Evolutionary conservation across 208 protist genomes (phyloP).

Genomic region (Leishmania gerbilli): DNA sequence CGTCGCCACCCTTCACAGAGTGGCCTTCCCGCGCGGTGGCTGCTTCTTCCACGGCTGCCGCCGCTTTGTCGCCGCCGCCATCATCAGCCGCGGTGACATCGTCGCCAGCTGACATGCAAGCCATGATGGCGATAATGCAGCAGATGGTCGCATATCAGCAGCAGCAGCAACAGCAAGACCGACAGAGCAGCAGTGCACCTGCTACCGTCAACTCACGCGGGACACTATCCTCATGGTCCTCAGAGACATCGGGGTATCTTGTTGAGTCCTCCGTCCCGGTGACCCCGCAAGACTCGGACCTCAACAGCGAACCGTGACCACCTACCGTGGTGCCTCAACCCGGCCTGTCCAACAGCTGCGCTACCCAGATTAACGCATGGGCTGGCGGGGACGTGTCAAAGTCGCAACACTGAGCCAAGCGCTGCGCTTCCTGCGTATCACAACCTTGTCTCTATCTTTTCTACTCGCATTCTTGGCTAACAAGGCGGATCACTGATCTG

Average conservation of each 20-base stretch:
- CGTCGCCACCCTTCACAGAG: neutral
- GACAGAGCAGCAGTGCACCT: neutral
- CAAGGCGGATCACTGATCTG: neutral
- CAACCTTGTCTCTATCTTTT: neutral
- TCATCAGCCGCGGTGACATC: neutral
- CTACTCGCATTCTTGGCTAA: neutral
- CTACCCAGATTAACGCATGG: neutral
- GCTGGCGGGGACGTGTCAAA: slow-evolving; percentile 8
- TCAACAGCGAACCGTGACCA: slow-evolving; percentile 13
- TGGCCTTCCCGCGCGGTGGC: neutral
- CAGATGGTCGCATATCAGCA: slow-evolving; percentile 24
- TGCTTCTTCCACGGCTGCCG: neutral
- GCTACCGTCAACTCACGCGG: neutral
- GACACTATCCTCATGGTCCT: neutral
- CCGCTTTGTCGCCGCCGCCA: neutral
- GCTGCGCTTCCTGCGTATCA: neutral
- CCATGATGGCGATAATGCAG: slow-evolving; percentile 61
- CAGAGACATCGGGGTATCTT: neutral
- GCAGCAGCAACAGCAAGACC: neutral
- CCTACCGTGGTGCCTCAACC: slow-evolving; percentile 13
- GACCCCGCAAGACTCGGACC: slow-evolving; percentile 16
- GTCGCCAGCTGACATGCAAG: slow-evolving; percentile 28
- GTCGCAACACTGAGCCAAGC: neutral
- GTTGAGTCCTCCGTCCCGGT: slow-evolving; percentile 21
- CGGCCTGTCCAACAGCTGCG: neutral